phyloP scores from a whole-genome alignment of 2,329 filamentous ascomycete species.

The Microascus cirrosus region DNA sequence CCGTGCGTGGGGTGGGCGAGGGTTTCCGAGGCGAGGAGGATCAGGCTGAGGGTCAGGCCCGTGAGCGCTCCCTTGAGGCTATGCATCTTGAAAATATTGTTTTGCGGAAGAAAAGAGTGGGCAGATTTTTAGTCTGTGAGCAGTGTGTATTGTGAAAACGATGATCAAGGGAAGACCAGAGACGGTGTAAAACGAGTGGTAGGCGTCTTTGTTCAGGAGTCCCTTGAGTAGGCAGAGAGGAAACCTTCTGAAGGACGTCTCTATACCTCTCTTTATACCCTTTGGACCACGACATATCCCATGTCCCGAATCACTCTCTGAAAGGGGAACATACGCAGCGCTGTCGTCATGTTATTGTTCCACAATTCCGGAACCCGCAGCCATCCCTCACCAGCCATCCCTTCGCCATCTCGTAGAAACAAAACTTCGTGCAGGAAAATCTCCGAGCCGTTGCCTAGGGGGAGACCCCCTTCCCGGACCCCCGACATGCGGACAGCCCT shows the following conservation, averaged over 20 bases:
- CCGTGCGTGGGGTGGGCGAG: not conserved
- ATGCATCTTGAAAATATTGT: not conserved
- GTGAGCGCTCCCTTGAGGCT: not conserved
- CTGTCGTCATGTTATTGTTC: not conserved
- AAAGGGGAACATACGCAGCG: not conserved
- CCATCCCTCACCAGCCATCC: not conserved
- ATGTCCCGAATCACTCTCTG: not conserved
- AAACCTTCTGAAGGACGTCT: not conserved
- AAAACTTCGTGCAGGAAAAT: not conserved
- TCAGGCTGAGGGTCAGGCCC: not conserved
- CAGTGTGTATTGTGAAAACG: not conserved
- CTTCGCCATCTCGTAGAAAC: not conserved
- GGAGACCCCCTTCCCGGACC: not conserved
- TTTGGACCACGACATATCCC: not conserved
- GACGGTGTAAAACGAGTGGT: not conserved
- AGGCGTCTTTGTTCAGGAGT: not conserved
- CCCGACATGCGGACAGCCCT: not conserved
- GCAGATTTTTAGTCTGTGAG: not conserved
- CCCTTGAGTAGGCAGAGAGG: not conserved
- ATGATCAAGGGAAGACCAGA: not conserved
- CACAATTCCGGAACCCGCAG: not conserved
- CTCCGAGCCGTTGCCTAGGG: not conserved
- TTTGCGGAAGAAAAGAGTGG: not conserved
- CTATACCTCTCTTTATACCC: not conserved
- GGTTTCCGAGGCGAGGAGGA: not conserved